Evolutionary conservation across 2,329 filamentous ascomycete genomes (phyloP), one percentile per base, ranked within the genome.

Genomic region (Penicillium verrucosum): DNA sequence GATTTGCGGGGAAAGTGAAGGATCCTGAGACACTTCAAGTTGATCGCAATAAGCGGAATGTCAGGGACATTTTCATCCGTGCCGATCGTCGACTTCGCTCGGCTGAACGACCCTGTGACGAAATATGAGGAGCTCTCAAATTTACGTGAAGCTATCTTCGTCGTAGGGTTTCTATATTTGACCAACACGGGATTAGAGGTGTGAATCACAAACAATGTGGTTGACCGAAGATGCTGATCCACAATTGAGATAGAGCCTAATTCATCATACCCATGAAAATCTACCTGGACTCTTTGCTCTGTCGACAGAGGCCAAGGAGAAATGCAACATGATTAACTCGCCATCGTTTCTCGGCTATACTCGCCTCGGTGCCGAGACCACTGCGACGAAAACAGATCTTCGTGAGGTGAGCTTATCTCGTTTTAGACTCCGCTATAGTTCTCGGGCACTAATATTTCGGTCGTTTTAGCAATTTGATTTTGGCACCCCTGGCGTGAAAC

Each of bases 381-480:
- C 71, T 0, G 71, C 71, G 5, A 25, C 56, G 1, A 62, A 65
- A 45, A 73, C 67, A 3, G 71, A 73, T 44, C 56, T 65, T 48
- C 63, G 71, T 21, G 70, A 74, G 62, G 71, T 72, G 58, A n/a
- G 45, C 6, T 12, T n/a, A 16, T 27, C 12, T 18, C n/a, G 0
- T 11, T 44, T 23, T 30, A 9, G 1, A 5, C 30, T 6, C 5
- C 7, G 9, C 5, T 21, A 8, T n/a, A 12, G 1, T 29, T 37
- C 41, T 36, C 18, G 21, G 21, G 2, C 7, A 25, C 50, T 52
- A 10, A 52, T 18, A 3, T 34, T 27, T 25, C 8, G 37, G 21
- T 11, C 7, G 14, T 30, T 69, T 60, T 76, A 64, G 80, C 81
- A 70, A 82, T 82, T 67, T 44, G 70, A 73, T 32, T 73, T 73